Base-by-base conservation (phyloP, 306 rosid species). In the Delonix regia region DNA sequence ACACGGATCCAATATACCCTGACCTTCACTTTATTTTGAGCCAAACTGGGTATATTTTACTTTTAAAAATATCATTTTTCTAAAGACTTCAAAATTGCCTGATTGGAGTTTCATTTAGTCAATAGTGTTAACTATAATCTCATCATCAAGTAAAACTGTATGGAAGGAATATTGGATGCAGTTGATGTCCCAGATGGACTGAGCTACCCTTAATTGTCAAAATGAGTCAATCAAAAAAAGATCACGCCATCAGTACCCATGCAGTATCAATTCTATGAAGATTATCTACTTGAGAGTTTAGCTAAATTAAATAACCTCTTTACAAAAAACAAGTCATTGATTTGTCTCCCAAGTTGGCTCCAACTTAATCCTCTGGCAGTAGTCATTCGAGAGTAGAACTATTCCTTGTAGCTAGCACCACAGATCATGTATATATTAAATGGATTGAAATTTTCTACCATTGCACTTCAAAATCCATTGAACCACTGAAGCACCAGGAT, bases 401-500 rank as follows among this genome's bases (percentile, higher is more conserved):
- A 34, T 34, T 34, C 6, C 38, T 6, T 34, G 38, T 34, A 2
- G 38, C 38, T 34, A 34, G 72, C 53, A 76, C 71, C 53, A n/a
- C 51, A 77, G 45, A 62, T 10, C 38, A 65, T 22, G 41, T n/a
- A n/a, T 15, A n/a, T 21, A 53, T 12, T 44, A 65, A 74, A 27
- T 14, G 70, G 55, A 15, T 78, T 4, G 16, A 34, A 2, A 34
- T 34, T 67, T 81, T 90, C 96, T 96, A 33, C 81, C 87, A 45
- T 67, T 87, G 80, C 97, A 91, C 6, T 34, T 6, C 6, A 34
- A 34, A 34, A 77, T 89, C 97, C 96, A 90, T 49, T 79, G 87
- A 83, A 91, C 81, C 84, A 89, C 92, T 15, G 88, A 82, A 64
- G 97, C 91, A 84, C 86, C 89, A 0, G 94, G 83, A 75, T 92